Base-by-base conservation (phyloP, 202 grass and related monocot genomes). In the Zizania palustris region DNA sequence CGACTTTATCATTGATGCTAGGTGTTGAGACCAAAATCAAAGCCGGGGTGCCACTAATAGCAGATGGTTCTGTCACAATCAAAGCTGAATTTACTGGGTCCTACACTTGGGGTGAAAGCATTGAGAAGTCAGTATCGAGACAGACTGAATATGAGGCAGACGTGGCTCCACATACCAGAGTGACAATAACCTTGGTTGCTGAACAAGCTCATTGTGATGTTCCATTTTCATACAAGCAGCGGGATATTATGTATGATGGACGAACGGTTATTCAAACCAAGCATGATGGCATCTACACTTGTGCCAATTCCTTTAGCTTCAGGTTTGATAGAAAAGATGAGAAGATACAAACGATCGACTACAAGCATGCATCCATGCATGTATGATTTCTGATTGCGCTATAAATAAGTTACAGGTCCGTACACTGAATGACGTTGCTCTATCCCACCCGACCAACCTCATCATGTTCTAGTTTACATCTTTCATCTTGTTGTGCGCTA, bases 211-310 rank as follows among this genome's bases (percentile, higher is more conserved):
- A 1, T 43, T 80, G 66, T 46, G 66, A 62, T n/a, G 3, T 80
- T 38, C 77, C 77, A 4, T 80, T 61, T 35, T 48, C 54, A 0
- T 28, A 28, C 28, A 28, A 28, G 28, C 28, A 28, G 28, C 28
- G 28, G 28, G 28, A 28, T 2, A 0, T 28, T 28, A 28, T 28
- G 28, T 28, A 28, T 28, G 28, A 28, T 28, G 28, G 28, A 28
- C 28, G 28, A 28, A 28, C 28, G 28, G 28, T 28, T 28, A 28
- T 28, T 28, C 28, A 28, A 2, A 28, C 28, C 11, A 71, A 51
- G 43, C 20, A 72, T 36, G 78, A 80, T 18, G 78, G 78, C 34
- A 42, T 80, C 78, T 72, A 63, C 56, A 72, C 67, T 9, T 44
- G 44, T 34, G 35, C 63, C 59, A 80, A 80, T 53, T 60, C 3